Percentiles rank a stretch among this genome's conserved stretches.
phyloP scores from a whole-genome alignment of 1,284 basidiomycete genomes.

The Melampsora allii-populina region DNA sequence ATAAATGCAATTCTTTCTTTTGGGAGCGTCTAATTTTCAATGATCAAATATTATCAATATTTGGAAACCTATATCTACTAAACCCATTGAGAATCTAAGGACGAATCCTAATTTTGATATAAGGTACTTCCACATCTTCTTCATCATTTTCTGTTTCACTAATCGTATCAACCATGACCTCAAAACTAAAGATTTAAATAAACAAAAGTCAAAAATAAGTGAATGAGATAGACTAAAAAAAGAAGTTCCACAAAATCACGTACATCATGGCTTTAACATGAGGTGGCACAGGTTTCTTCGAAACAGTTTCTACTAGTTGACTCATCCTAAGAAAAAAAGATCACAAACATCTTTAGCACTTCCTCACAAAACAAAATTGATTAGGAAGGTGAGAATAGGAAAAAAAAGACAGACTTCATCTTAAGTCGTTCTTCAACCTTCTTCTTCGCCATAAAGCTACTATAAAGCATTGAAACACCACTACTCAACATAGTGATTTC shows the following conservation, averaged over 20 bases:
- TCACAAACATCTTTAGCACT: conserved; percentile 49
- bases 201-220: background rate
- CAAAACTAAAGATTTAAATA: conserved; percentile 7
- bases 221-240: background rate
- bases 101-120: conserved; percentile 40
- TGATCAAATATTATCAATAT: background rate
- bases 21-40: background rate
- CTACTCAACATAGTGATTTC: conserved; percentile 94
- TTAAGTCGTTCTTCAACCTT: conserved; percentile 81
- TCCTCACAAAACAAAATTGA: conserved; percentile 47
- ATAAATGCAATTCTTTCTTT: no score
- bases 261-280: conserved; percentile 47
- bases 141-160: conserved; percentile 25
- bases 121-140: conserved; percentile 41
- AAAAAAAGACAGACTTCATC: conserved; percentile 59
- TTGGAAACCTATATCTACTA: no score
- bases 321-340: conserved; percentile 63
- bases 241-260: background rate
- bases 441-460: conserved; percentile 81
- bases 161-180: conserved; percentile 39
- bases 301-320: conserved; percentile 85
- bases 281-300: conserved; percentile 82
- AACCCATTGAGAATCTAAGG: background rate
- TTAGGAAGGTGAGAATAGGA: background rate
- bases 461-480: conserved; percentile 98